Evolutionary conservation across 139 green algal species (phyloP).

Genomic region (Picochlorum costavermella): DNA sequence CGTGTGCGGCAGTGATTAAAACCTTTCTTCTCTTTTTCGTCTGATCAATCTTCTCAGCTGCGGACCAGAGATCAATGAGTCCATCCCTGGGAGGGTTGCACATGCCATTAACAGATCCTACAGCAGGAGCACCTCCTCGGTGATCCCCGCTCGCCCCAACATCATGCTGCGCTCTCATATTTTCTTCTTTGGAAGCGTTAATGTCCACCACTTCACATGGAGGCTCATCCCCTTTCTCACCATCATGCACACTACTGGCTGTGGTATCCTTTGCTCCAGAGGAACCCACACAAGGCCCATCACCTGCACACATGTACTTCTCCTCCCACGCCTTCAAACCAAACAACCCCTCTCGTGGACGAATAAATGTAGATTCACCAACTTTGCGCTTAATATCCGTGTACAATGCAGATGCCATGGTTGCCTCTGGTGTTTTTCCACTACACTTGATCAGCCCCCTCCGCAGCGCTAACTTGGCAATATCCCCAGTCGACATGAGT

Average conservation of each 20-base stretch:
- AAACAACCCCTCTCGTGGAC: slow-evolving; percentile 74
- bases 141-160: too few relatives aligned
- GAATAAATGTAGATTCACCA: slow-evolving; percentile 54
- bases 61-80: slow-evolving; percentile 26
- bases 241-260: too few relatives aligned
- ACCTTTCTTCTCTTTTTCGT: not conserved
- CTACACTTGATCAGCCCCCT: slow-evolving; percentile 53
- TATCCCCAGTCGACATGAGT: slow-evolving; percentile 69
- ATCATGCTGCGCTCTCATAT: too few relatives aligned
- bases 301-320: slow-evolving; percentile 19
- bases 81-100: slow-evolving; percentile 2
- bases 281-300: too few relatives aligned
- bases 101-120: too few relatives aligned
- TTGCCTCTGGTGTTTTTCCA: slow-evolving; percentile 76
- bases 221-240: too few relatives aligned
- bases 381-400: slow-evolving; percentile 76
- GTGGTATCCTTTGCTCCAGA: too few relatives aligned
- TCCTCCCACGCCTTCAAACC: slow-evolving; percentile 68
- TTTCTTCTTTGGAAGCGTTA: not conserved
- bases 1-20: not conserved
- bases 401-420: slow-evolving; percentile 78
- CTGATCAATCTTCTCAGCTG: slow-evolving; percentile 23
- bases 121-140: too few relatives aligned
- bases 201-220: not conserved
- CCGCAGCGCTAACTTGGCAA: slow-evolving; percentile 46